A percentile compares a stretch with the other conserved stretches of the same genome.
phyloP scores from a whole-genome alignment of 2,329 filamentous ascomycete species.

The Fusarium concolor region DNA sequence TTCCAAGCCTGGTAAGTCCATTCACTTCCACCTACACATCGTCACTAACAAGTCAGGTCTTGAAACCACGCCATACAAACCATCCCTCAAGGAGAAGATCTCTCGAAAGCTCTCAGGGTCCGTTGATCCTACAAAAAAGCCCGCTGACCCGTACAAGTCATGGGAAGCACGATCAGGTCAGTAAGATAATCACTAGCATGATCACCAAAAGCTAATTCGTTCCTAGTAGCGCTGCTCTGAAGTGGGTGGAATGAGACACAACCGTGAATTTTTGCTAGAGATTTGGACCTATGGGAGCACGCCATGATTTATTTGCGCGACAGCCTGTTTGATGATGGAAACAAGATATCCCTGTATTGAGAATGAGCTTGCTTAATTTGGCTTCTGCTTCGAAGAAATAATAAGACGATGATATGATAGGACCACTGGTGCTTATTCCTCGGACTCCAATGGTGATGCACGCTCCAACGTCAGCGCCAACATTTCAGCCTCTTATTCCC shows the following conservation, averaged over 20 bases:
- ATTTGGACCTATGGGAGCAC: constrained; percentile 1
- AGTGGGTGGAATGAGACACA: no score
- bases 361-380: constrained; percentile 8
- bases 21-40: fast-evolving
- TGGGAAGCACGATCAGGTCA: constrained; percentile 45
- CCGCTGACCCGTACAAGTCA: constrained; percentile 39
- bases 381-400: neutral
- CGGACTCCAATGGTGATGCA: neutral
- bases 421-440: constrained; percentile 1
- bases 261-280: constrained; percentile 7
- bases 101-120: constrained; percentile 38
- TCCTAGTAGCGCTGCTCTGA: constrained; percentile 37
- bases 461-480: constrained; percentile 16
- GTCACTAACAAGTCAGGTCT: constrained; percentile 19
- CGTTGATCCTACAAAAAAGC: constrained; percentile 39
- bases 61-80: constrained; percentile 19
- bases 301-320: neutral
- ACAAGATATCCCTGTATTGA: constrained; percentile 25
- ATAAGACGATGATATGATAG: neutral
- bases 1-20: constrained; percentile 34
- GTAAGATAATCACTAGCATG: neutral
- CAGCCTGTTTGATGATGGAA: neutral
- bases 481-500: neutral
- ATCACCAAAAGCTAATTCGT: constrained; percentile 4
- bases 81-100: constrained; percentile 40